These are phyloP conservation scores for Cucurbita maxima DNA, from an alignment of 306 rosid species.

Conservation along the genomic window DNA sequence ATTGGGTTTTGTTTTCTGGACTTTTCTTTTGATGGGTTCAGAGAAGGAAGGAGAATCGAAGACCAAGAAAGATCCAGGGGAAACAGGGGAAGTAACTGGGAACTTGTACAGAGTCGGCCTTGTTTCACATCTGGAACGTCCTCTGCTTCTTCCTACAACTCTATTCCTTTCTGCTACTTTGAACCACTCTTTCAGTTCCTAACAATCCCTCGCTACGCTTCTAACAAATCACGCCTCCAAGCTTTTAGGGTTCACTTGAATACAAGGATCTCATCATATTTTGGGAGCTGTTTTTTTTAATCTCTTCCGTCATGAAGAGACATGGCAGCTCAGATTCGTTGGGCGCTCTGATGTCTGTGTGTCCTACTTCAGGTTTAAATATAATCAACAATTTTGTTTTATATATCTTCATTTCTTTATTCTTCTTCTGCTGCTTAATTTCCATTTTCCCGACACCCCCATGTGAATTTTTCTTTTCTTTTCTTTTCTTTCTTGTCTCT, in stretches of 20 bases:
- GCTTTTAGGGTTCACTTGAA: not conserved
- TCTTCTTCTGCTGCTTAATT: not conserved
- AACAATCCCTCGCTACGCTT: not conserved
- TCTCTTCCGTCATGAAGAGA: conserved; percentile 31
- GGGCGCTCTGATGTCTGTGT: conserved; percentile 30
- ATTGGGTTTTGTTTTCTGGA: not conserved
- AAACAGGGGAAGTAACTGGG: not conserved
- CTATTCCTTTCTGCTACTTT: not conserved
- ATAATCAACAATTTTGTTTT: not conserved
- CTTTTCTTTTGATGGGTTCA: conserved; percentile 1
- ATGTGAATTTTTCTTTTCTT: not conserved
- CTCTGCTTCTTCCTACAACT: not conserved
- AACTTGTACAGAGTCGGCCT: not conserved
- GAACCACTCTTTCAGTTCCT: not conserved
- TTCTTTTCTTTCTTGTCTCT: not conserved
- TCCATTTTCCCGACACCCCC: not conserved
- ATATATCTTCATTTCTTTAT: not conserved
- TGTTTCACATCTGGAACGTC: not conserved
- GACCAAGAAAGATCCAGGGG: conserved; percentile 2
- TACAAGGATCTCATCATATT: not conserved
- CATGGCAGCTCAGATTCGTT: conserved; percentile 26
- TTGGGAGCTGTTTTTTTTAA: not conserved
- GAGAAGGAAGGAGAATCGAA: not conserved
- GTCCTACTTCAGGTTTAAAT: conserved; percentile 39
- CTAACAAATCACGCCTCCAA: not conserved